These are phyloP conservation scores for Venturia oleaginea DNA, from an alignment of 2,329 filamentous ascomycete species.

Conservation along the genomic window DNA sequence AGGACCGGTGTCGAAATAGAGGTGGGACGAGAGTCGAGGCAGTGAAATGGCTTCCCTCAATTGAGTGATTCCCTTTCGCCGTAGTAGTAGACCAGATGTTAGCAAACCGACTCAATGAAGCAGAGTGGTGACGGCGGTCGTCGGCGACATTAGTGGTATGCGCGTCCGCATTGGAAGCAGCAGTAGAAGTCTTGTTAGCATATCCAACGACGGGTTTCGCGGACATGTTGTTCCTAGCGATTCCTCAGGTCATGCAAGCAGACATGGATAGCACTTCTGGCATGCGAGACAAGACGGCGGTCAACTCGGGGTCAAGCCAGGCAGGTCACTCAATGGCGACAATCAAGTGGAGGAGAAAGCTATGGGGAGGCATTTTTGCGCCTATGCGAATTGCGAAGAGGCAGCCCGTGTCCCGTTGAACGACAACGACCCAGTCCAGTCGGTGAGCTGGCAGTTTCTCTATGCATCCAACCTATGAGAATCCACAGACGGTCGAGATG, in stretches of 20 bases:
- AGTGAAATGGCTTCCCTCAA: not conserved
- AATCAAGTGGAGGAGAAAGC: not conserved
- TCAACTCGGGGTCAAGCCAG: not conserved
- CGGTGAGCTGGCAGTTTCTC: not conserved
- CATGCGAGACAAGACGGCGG: not conserved
- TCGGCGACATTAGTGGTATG: not conserved
- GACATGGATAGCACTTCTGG: not conserved
- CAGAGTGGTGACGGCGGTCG: not conserved
- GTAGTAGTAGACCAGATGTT: not conserved
- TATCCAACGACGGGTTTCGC: not conserved
- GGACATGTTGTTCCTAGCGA: not conserved
- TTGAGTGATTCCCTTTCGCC: not conserved
- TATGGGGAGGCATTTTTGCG: too few species aligned
- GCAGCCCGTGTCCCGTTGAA: not conserved
- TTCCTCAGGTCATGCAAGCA: slow-evolving; percentile 1
- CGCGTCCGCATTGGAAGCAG: not conserved
- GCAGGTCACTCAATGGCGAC: slow-evolving; percentile 2
- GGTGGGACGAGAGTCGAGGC: slow-evolving; percentile 3
- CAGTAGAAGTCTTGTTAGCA: not conserved
- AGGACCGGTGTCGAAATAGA: slow-evolving; percentile 10
- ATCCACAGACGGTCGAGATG: too few species aligned
- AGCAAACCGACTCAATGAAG: slow-evolving; percentile 6
- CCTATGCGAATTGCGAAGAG: not conserved
- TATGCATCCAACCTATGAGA: not conserved
- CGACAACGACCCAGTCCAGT: not conserved